These are phyloP conservation scores for Tremellales sp. DNA, from an alignment of 1,284 basidiomycete species.

Conservation along the genomic window DNA sequence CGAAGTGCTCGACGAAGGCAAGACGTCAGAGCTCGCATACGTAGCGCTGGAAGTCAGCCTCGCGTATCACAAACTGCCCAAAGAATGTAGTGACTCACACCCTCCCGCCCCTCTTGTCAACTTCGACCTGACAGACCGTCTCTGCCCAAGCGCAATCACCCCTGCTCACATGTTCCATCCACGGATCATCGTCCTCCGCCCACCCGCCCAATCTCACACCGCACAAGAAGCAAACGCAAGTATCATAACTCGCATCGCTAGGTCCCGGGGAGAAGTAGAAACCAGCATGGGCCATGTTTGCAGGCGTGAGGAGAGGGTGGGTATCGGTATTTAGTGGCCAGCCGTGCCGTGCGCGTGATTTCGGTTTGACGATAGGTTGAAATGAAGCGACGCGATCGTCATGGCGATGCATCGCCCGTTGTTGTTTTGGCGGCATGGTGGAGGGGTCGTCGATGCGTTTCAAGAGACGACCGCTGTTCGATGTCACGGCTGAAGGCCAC, in stretches of 20 bases:
- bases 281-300: conserved; percentile 69
- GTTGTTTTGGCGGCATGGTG: not conserved
- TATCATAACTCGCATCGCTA: conserved; percentile 20
- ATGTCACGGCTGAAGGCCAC: too few species aligned
- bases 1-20: conserved; percentile 64
- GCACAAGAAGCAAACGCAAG: conserved; percentile 65
- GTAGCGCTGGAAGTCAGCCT: conserved; percentile 51
- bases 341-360: conserved; percentile 27
- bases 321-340: conserved; percentile 35
- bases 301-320: conserved; percentile 58
- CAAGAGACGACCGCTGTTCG: not conserved
- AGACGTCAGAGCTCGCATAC: conserved; percentile 57
- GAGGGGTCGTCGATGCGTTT: not conserved
- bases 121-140: conserved; percentile 62
- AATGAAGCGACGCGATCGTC: conserved; percentile 37
- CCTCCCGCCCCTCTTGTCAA: conserved; percentile 26
- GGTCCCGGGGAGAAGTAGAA: conserved; percentile 59
- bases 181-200: conserved; percentile 74
- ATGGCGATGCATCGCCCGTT: conserved; percentile 30
- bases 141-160: conserved; percentile 72
- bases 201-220: conserved; percentile 70
- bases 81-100: too few species aligned
- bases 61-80: too few species aligned
- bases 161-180: conserved; percentile 62
- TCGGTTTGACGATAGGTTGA: conserved; percentile 26